A percentile compares a stretch with the other conserved stretches of the same genome.
These are phyloP conservation scores for Candida labiduridarum DNA, from an alignment of 1,139 yeast species.

Conservation along the genomic window DNA sequence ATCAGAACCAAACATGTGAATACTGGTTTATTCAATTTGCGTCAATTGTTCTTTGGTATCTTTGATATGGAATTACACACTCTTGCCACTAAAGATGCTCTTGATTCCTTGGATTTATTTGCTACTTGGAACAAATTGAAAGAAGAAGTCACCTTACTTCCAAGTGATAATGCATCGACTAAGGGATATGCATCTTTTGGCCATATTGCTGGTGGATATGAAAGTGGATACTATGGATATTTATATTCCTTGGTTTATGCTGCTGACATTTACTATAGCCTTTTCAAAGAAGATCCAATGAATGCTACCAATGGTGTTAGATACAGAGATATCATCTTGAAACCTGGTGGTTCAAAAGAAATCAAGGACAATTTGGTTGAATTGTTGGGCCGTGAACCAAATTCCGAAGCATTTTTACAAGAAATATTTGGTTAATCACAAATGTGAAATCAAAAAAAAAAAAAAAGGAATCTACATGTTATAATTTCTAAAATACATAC, in stretches of 20 bases:
- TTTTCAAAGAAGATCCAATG: conserved; percentile 70
- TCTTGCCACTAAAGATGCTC: conserved; percentile 38
- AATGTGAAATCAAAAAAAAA: background rate
- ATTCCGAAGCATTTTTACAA: conserved; percentile 65
- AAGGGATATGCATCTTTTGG: conserved; percentile 79
- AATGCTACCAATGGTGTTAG: conserved; percentile 59
- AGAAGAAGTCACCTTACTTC: conserved; percentile 57
- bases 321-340: conserved; percentile 71
- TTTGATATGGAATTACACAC: conserved; percentile 78
- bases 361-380: conserved; percentile 65
- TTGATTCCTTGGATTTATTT: conserved; percentile 48
- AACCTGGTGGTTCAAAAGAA: conserved; percentile 74
- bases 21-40: conserved; percentile 67
- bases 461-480: conserved; percentile 3
- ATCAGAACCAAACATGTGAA: conserved; percentile 73
- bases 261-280: conserved; percentile 76
- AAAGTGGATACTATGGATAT: conserved; percentile 85
- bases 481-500: conserved; percentile 6
- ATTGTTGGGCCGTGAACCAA: conserved; percentile 76
- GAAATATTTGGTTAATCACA: conserved; percentile 43
- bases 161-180: conserved; percentile 55
- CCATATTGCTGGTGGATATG: conserved; percentile 84
- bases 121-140: conserved; percentile 66
- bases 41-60: conserved; percentile 77
- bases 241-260: conserved; percentile 86